A percentile compares a stretch with the other conserved stretches of the same genome.
Evolutionary conservation across 1,139 yeast genomes (phyloP).

Genomic region (Blastobotrys indianensis): DNA sequence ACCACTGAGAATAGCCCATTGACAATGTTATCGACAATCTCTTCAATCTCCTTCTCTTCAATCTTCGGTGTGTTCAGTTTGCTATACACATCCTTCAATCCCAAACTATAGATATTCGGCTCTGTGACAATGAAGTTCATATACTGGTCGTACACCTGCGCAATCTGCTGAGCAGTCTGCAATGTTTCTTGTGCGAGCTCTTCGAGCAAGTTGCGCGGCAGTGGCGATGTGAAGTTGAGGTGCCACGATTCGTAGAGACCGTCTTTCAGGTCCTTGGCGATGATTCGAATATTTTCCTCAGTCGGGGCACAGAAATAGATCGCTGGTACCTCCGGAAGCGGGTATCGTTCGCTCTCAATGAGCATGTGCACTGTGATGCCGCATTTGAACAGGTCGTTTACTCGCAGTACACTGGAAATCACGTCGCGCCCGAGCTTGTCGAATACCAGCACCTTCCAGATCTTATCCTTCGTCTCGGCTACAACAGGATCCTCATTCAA

Average conservation of each 20-base stretch:
- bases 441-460: slow-evolving; percentile 90
- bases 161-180: slow-evolving; percentile 55
- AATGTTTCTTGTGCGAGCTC: slow-evolving; percentile 84
- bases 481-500: slow-evolving; percentile 48
- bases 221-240: slow-evolving; percentile 78
- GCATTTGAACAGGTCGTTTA: slow-evolving; percentile 78
- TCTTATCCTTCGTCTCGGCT: slow-evolving; percentile 30
- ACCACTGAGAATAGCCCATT: slow-evolving; percentile 75
- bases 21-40: slow-evolving; percentile 63
- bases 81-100: slow-evolving; percentile 59
- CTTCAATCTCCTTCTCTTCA: slow-evolving; percentile 67
- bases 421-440: slow-evolving; percentile 79
- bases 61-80: slow-evolving; percentile 64
- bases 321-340: slow-evolving; percentile 90
- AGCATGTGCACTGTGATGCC: slow-evolving; percentile 88
- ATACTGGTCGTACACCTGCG: slow-evolving; percentile 91
- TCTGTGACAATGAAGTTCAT: slow-evolving; percentile 89
- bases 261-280: slow-evolving; percentile 63
- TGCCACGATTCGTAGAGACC: slow-evolving; percentile 76
- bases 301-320: slow-evolving; percentile 90
- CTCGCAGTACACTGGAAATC: slow-evolving; percentile 82
- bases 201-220: slow-evolving; percentile 73
- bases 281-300: slow-evolving; percentile 58
- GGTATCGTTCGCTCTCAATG: slow-evolving; percentile 61
- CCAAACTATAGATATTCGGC: slow-evolving; percentile 80